These are phyloP conservation scores for Zasmidium citrigriseum DNA, from an alignment of 2,329 filamentous ascomycete species.

Conservation along the genomic window DNA sequence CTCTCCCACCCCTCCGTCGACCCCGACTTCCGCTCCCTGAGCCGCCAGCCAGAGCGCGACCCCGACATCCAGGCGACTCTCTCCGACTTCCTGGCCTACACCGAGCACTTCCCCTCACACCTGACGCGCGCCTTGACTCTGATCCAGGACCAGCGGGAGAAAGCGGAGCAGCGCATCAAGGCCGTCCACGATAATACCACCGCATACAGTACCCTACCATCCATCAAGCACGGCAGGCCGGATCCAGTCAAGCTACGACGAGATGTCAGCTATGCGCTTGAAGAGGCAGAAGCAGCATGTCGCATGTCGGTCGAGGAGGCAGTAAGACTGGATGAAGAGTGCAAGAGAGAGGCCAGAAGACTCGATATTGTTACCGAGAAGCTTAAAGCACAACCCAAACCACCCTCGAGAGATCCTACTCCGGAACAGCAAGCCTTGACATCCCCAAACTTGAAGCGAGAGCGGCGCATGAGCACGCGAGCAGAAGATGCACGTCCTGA, in stretches of 20 bases:
- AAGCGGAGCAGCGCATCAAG: conserved; percentile 45
- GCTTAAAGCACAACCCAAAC: conserved; percentile 62
- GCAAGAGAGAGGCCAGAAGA: conserved; percentile 48
- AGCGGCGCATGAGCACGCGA: conserved; percentile 31
- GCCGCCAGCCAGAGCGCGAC: conserved; percentile 44
- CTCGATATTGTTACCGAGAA: conserved; percentile 62
- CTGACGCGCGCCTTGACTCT: conserved; percentile 64
- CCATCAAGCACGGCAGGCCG: conserved; percentile 50
- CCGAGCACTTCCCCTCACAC: conserved; percentile 68
- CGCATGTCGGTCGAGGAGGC: conserved; percentile 40
- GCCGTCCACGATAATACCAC: conserved; percentile 51
- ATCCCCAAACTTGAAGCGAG: conserved; percentile 36
- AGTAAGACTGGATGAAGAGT: conserved; percentile 35
- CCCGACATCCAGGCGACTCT: conserved; percentile 67
- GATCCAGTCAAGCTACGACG: conserved; percentile 54
- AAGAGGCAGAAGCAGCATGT: conserved; percentile 35
- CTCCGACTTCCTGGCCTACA: conserved; percentile 69
- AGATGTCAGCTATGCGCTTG: conserved; percentile 56
- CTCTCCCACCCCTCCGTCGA: conserved; percentile 24
- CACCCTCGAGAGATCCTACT: conserved; percentile 62
- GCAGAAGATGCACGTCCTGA: conserved; percentile 29
- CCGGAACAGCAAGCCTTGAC: conserved; percentile 39
- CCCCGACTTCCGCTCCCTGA: conserved; percentile 34
- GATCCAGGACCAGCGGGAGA: conserved; percentile 55
- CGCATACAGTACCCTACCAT: conserved; percentile 53